Conservation (phyloP, 352 stramenopile genomes). For the Globisporangium canariense region DNA sequence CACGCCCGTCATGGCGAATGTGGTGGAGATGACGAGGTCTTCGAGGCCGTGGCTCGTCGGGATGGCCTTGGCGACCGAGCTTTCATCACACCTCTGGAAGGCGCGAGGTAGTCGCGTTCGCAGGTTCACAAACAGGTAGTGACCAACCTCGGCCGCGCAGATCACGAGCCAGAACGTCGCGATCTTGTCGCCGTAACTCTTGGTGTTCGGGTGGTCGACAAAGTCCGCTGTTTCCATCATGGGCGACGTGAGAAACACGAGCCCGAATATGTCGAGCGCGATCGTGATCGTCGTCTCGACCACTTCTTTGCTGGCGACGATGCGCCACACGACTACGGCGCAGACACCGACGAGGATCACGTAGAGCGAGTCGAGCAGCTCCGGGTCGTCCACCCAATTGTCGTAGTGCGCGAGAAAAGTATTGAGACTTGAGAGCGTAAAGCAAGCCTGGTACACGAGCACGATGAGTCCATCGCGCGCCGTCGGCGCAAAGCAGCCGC, state of each 20-base stretch:
- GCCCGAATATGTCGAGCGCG: constrained; percentile 47
- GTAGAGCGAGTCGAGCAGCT: constrained; percentile 61
- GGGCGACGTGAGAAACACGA: constrained; percentile 55
- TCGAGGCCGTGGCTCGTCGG: neutral
- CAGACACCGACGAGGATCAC: constrained; percentile 45
- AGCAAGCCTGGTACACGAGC: constrained; percentile 46
- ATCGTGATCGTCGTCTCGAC: constrained; percentile 50
- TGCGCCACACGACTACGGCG: constrained; percentile 50
- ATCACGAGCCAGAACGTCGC: constrained; percentile 52
- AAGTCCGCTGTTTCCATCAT: constrained; percentile 65
- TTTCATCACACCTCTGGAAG: constrained; percentile 4
- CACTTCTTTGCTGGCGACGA: constrained; percentile 53
- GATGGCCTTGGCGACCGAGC: neutral
- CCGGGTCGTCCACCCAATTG: constrained; percentile 29
- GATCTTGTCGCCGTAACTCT: constrained; percentile 31
- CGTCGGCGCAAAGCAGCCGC: constrained; percentile 38
- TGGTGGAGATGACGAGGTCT: constrained; percentile 24
- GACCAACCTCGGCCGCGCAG: constrained; percentile 27
- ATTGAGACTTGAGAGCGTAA: constrained; percentile 57
- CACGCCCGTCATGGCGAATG: constrained; percentile 17
- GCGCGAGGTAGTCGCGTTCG: neutral
- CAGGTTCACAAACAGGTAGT: constrained; percentile 25
- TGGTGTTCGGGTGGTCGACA: constrained; percentile 38
- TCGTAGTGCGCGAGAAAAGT: constrained; percentile 55
- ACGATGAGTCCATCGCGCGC: constrained; percentile 37